Evolutionary conservation across 176 grass and related monocot species (phyloP), one percentile per base, ranked within the genome.

Genomic region (Panicum miliaceum): DNA sequence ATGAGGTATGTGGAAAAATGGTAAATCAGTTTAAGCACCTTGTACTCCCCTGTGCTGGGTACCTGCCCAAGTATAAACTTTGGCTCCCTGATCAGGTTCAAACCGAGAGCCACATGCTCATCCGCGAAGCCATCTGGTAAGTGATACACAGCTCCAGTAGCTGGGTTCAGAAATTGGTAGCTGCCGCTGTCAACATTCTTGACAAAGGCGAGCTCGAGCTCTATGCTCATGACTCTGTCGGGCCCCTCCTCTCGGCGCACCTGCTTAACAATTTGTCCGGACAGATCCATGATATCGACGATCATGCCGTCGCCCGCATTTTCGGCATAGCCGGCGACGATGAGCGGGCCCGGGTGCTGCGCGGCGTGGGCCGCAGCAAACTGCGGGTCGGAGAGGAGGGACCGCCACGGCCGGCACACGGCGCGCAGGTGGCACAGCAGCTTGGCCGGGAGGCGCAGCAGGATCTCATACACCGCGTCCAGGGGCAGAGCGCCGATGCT

Each of bases 61-160:
- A 86, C 77, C 13, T 86, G 68, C 13, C 85, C 85, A 42, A 81
- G n/a, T 23, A 40, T 10, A 71, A 80, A 86, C 19, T 13, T 57
- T 5, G 63, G 63, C 14, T 65, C 50, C 3, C 6, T 10, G 26
- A 36, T 8, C 51, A 36, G 19, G 71, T 10, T 22, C 34, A 54
- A 37, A 12, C 16, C 15, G 9, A 15, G n/a, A 12, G 41, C 14
- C 10, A 57, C 12, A 42, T 50, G n/a, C 11, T 38, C 41, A 16
- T 78, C 15, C 25, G 75, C 65, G 11, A 4, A 20, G 56, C 3
- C 41, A n/a, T 15, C 45, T 0, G n/a, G 76, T 20, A 63, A 23
- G 27, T 41, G n/a, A 13, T 37, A 42, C 16, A n/a, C 38, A 19
- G 35, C 29, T 26, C 77, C 76, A 9, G 84, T 80, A 16, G 36